Conservation (phyloP, 179 eudicot species). For the Drosera spatulata region DNA sequence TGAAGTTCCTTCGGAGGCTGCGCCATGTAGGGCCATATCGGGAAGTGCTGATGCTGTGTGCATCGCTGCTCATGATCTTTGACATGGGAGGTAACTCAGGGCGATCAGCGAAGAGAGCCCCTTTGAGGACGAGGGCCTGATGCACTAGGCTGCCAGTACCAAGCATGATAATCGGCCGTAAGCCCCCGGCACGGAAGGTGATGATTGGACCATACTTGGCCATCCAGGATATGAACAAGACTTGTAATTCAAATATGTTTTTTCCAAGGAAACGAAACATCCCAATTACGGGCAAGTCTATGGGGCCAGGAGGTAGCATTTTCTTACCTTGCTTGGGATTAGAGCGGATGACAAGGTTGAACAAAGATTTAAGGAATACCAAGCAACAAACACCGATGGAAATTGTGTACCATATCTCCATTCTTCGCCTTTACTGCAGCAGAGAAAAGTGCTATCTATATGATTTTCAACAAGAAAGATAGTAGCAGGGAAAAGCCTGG, state of each 20-base stretch:
- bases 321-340: neutral
- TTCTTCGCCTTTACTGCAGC: neutral
- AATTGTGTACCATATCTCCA: neutral
- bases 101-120: neutral
- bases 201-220: constrained; percentile 4
- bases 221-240: neutral
- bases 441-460: no score
- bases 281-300: neutral
- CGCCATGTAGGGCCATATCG: neutral
- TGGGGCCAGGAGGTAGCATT: neutral
- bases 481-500: no score
- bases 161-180: neutral
- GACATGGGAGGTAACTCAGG: no score
- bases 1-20: no score
- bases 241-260: neutral
- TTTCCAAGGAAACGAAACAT: neutral
- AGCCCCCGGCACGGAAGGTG: neutral
- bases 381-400: neutral
- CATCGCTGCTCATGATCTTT: neutral
- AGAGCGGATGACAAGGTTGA: neutral
- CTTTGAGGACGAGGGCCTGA: neutral
- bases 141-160: constrained; percentile 1
- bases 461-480: no score
- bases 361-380: neutral
- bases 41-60: no score